Evolutionary conservation across 169 alveolate species (phyloP).

Genomic region (Plasmodium ovale): DNA sequence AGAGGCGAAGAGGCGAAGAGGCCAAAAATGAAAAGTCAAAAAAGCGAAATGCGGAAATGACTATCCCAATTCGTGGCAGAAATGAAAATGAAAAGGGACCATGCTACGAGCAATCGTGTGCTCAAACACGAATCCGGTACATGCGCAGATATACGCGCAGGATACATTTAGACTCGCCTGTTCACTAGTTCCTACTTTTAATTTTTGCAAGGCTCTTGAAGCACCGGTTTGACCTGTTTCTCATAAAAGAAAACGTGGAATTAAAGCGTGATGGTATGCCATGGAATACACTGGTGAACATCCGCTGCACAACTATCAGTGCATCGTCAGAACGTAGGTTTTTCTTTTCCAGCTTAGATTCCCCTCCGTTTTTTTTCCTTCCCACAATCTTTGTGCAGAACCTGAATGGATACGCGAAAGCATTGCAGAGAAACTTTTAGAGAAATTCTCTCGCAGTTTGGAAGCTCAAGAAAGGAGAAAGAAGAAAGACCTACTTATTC

Average conservation of each 20-base stretch:
- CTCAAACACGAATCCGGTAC: no score
- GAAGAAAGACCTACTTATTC: conserved; percentile 12
- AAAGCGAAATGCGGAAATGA: no score
- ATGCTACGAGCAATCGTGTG: no score
- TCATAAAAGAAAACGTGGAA: conserved; percentile 24
- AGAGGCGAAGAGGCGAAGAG: no score
- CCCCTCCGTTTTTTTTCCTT: no score
- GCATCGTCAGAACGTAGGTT: no score
- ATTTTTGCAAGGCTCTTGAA: conserved; percentile 22
- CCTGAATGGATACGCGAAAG: conserved; percentile 72
- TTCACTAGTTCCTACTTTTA: background rate
- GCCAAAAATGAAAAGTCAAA: no score
- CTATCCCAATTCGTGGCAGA: no score
- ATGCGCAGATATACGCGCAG: no score
- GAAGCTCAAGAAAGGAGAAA: conserved; percentile 18
- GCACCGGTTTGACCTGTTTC: conserved; percentile 39
- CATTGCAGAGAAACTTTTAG: conserved; percentile 3
- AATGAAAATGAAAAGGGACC: no score
- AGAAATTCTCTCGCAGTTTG: conserved; percentile 3
- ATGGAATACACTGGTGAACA: background rate
- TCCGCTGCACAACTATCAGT: no score
- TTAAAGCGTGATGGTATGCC: conserved; percentile 22
- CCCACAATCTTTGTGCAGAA: conserved; percentile 3
- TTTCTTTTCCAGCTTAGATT: no score
- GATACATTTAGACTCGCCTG: background rate